Evolutionary conservation across 106 monocot species (phyloP), one percentile per base, ranked within the genome.

Genomic region (Platanthera zijinensis): DNA sequence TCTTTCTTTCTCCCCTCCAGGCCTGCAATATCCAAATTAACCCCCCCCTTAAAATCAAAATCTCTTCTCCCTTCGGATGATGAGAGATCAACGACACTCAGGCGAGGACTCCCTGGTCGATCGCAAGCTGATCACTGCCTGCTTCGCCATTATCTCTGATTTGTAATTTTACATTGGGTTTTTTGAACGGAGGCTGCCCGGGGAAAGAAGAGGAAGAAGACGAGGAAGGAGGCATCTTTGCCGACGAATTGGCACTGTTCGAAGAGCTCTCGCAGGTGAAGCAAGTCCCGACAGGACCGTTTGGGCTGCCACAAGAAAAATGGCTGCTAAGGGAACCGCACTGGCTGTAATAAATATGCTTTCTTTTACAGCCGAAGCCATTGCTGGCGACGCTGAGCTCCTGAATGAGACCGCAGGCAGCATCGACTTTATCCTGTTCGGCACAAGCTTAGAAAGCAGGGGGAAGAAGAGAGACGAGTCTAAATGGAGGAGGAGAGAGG

Each of bases 201-300:
- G 83, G 80, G 10, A 79, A 86, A 2, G 83, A 82, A 6, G 79
- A 67, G 9, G 63, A 81, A 11, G 84, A 80, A 11, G 84, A 80
- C 8, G 78, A 74, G 0, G 66, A 74, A 52, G 57, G 73, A 39
- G 39, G 3, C 39, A 39, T 39, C 30, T 30, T n/a, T 48, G 72
- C 50, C 81, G 73, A 79, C 52, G 87, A 74, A 57, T 81, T 77
- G 6, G 75, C 52, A 22, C 71, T 13, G 74, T 71, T 80, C 48
- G 79, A 75, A 7, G 81, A 87, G 73, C 76, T 83, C 67, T 87
- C 86, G 30, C 74, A 85, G 75, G 87, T 96, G 82, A 96, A 96
- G 21, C 83, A 76, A 7, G 87, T 74, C 2, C 71, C 81, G 3
- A 87, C 57, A 10, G 90, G 87, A 0, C 72, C 85, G 73, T 71